Evolutionary conservation across 352 stramenopile genomes (phyloP).

Genomic region (Phytophthora sansomeana): DNA sequence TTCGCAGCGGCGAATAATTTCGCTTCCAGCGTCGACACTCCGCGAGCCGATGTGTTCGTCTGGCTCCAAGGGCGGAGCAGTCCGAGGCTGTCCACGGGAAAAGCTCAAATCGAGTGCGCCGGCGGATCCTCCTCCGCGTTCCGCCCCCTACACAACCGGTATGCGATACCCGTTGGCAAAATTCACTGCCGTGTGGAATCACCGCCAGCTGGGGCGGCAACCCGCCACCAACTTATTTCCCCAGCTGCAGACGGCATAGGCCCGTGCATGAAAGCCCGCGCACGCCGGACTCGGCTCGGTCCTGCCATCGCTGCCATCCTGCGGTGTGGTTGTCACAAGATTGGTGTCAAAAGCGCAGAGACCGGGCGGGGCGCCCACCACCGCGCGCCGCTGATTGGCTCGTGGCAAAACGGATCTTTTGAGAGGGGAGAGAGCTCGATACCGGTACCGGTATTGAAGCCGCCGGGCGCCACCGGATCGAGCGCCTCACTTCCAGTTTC

Average conservation of each 20-base stretch:
- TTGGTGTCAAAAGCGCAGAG: constrained; percentile 27
- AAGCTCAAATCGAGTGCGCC: background rate
- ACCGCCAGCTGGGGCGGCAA: constrained; percentile 15
- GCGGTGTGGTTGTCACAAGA: constrained; percentile 14
- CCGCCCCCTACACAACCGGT: constrained; percentile 3
- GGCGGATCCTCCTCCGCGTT: constrained; percentile 3
- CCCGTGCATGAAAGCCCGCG: too few relatives aligned
- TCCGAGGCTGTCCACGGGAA: constrained; percentile 28
- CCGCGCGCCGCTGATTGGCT: constrained; percentile 26
- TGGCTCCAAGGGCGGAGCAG: constrained; percentile 26
- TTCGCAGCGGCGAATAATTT: constrained; percentile 21
- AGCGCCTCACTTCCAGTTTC: constrained; percentile 34
- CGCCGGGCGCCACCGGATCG: constrained; percentile 8
- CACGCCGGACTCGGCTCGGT: too few relatives aligned
- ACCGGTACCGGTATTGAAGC: too few relatives aligned
- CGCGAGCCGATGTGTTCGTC: constrained; percentile 13
- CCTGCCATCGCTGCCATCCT: background rate
- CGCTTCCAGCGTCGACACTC: constrained; percentile 1
- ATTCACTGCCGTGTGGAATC: constrained; percentile 14
- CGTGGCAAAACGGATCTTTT: constrained; percentile 35
- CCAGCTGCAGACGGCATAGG: constrained; percentile 11
- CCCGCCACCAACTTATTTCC: constrained; percentile 26
- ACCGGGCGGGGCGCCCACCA: constrained; percentile 3
- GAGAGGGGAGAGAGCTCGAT: constrained; percentile 12
- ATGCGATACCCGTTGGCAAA: constrained; percentile 28